These are phyloP conservation scores for Mitragyna speciosa DNA, from an alignment of 257 asterid genomes.

Conservation along the genomic window DNA sequence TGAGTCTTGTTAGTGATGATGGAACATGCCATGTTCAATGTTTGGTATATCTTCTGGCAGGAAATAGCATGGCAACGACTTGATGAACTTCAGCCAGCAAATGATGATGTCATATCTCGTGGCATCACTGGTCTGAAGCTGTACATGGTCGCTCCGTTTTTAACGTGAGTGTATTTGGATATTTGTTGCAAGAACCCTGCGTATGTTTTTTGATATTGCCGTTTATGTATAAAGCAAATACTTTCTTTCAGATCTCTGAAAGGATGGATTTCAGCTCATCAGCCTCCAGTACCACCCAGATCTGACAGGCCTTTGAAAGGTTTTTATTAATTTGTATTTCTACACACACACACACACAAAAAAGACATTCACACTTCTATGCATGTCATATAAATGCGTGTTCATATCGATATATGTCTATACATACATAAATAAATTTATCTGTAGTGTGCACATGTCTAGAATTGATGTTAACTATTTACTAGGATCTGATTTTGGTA, in stretches of 20 bases:
- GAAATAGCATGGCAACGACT: constrained; percentile 95
- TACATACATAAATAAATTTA: too few relatives aligned
- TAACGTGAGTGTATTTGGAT: constrained; percentile 48
- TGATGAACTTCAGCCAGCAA: constrained; percentile 71
- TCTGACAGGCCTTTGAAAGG: constrained; percentile 65
- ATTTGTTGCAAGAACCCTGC: constrained; percentile 6
- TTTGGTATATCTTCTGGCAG: constrained; percentile 34
- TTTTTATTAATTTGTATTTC: constrained; percentile 24
- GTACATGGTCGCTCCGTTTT: constrained; percentile 89
- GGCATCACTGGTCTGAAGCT: constrained; percentile 74
- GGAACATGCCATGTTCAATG: background rate
- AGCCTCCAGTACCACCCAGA: constrained; percentile 56
- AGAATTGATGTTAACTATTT: background rate
- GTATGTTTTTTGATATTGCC: background rate
- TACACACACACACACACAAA: background rate
- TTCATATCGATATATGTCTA: too few relatives aligned
- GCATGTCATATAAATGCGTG: too few relatives aligned
- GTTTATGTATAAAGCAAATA: background rate
- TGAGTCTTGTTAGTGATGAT: background rate
- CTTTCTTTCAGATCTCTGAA: constrained; percentile 58
- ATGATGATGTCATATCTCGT: constrained; percentile 77
- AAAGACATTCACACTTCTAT: too few relatives aligned
- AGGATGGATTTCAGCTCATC: constrained; percentile 73
- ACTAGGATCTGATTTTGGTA: background rate
- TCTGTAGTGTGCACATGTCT: background rate